Evolutionary conservation across 2,329 filamentous ascomycete species (phyloP).

Genomic region (Bimuria novae-zelandiae): DNA sequence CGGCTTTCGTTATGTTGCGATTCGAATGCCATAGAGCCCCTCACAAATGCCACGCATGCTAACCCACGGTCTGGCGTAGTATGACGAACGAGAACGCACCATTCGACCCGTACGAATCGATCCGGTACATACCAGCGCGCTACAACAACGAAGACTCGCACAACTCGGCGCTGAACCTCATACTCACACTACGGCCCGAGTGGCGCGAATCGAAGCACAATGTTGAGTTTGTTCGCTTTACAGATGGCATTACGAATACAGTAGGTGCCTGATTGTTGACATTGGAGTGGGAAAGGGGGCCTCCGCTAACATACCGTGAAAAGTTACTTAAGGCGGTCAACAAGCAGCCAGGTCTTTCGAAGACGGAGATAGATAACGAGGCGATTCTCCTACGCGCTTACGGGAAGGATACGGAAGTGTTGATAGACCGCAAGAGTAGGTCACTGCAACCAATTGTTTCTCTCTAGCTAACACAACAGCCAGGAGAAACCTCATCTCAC

Average conservation of each 20-base stretch:
- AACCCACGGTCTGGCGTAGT: neutral
- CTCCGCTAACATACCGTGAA: conserved; percentile 14
- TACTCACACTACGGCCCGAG: conserved; percentile 78
- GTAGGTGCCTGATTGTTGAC: conserved; percentile 50
- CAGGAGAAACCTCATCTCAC: conserved; percentile 71
- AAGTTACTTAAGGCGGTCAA: conserved; percentile 75
- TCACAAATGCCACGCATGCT: conserved; percentile 3
- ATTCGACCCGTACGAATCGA: conserved; percentile 34
- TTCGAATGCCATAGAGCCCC: neutral
- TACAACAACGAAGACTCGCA: conserved; percentile 81
- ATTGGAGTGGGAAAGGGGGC: neutral
- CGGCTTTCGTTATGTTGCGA: neutral
- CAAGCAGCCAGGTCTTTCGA: conserved; percentile 68
- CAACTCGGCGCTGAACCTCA: conserved; percentile 76
- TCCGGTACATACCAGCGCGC: conserved; percentile 68
- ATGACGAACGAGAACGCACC: conserved; percentile 20
- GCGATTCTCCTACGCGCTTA: conserved; percentile 91
- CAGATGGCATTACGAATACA: conserved; percentile 97
- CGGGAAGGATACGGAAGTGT: conserved; percentile 87
- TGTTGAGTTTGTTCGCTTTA: conserved; percentile 88
- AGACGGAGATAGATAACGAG: conserved; percentile 79
- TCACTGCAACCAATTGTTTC: conserved; percentile 11
- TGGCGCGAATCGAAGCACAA: conserved; percentile 76
- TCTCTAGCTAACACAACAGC: conserved; percentile 15
- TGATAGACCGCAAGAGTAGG: conserved; percentile 93